phyloP scores from a whole-genome alignment of 2,329 filamentous ascomycete genomes.

The Paraphoma chrysanthemicola region DNA sequence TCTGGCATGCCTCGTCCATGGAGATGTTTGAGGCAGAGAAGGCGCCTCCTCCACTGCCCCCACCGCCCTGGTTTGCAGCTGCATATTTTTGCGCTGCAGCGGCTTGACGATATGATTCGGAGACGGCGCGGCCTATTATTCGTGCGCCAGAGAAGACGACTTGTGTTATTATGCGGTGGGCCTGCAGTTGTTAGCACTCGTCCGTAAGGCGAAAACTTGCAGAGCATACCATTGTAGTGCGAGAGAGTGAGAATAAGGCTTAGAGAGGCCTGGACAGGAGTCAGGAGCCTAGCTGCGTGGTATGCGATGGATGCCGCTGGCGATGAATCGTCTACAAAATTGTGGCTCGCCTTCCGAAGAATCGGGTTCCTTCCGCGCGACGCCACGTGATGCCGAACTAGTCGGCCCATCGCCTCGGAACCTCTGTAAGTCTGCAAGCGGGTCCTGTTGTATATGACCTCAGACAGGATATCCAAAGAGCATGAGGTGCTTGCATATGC shows the following conservation, averaged over 20 bases:
- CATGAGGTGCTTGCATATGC: too few relatives aligned
- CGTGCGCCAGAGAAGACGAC: conserved; percentile 89
- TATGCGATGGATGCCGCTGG: conserved; percentile 5
- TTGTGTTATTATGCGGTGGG: conserved; percentile 92
- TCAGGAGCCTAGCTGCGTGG: background rate
- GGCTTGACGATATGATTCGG: conserved; percentile 95
- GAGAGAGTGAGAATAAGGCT: background rate
- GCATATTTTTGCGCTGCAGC: conserved; percentile 84
- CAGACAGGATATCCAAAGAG: too few relatives aligned
- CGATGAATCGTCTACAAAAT: conserved; percentile 28
- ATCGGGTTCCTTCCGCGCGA: background rate
- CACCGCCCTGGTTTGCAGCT: conserved; percentile 71
- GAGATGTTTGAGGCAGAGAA: conserved; percentile 77
- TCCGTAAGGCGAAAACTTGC: background rate
- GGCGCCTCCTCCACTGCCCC: conserved; percentile 54
- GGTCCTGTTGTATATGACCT: too few relatives aligned
- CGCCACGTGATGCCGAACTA: conserved; percentile 28
- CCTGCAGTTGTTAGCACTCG: conserved; percentile 61
- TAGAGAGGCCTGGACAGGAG: background rate
- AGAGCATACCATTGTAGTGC: conserved; percentile 35
- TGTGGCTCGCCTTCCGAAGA: conserved; percentile 35
- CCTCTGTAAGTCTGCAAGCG: too few relatives aligned
- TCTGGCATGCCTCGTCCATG: conserved; percentile 95
- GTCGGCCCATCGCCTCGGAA: conserved; percentile 26
- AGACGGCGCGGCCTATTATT: conserved; percentile 90